phyloP scores from a whole-genome alignment of 305 asterid genomes.

The Solanum hybrid region DNA sequence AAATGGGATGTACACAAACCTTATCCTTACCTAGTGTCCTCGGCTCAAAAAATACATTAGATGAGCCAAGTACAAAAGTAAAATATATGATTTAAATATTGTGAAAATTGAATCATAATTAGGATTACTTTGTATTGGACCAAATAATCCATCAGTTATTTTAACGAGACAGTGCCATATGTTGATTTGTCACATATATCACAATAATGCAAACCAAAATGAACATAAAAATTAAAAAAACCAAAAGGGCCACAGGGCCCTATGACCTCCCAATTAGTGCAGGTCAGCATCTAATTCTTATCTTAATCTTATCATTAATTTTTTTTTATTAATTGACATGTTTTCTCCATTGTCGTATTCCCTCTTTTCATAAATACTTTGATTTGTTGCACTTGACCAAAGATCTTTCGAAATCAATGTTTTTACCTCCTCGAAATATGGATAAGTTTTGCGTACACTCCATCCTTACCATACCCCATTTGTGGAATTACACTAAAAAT shows the following conservation, averaged over 20 bases:
- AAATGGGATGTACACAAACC: fast-evolving
- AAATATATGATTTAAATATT: neutral
- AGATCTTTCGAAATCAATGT: neutral
- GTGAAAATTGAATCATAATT: neutral
- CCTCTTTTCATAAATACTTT: neutral
- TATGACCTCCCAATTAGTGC: slow-evolving; percentile 16
- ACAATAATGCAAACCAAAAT: neutral
- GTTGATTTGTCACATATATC: neutral
- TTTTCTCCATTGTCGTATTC: neutral
- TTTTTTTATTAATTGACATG: neutral
- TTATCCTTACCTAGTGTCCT: neutral
- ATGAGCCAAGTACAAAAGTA: neutral
- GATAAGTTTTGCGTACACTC: neutral
- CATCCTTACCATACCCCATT: neutral
- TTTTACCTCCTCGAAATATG: neutral
- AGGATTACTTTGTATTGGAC: neutral
- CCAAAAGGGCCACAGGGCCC: slow-evolving; percentile 10
- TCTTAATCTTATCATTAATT: slow-evolving; percentile 14
- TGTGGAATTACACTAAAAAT: no score
- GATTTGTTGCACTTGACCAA: neutral
- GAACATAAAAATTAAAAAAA: neutral
- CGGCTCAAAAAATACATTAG: neutral
- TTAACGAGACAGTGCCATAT: neutral
- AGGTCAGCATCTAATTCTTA: slow-evolving; percentile 38
- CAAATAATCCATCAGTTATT: neutral